Evolutionary conservation across 768 basidiomycete species (phyloP).

Genomic region (Dictyophora rubrovolvata): DNA sequence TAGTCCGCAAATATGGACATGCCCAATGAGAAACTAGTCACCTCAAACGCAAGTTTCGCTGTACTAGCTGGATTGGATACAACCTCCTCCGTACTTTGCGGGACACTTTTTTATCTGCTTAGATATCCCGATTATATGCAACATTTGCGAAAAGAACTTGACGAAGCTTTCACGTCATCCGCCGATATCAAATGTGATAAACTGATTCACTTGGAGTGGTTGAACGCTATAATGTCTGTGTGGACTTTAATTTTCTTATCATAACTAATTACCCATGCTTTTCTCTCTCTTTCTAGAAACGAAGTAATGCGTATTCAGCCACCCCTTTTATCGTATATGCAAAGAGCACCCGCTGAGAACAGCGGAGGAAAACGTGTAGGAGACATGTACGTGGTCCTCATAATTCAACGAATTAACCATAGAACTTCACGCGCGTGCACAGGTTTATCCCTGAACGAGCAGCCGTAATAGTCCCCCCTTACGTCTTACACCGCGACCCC

Average conservation of each 20-base stretch:
- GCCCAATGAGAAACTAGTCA: slow-evolving; percentile 30
- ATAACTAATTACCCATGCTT: slow-evolving; percentile 20
- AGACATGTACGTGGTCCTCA: slow-evolving; percentile 25
- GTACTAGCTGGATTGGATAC: slow-evolving; percentile 20
- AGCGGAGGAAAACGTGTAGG: slow-evolving; percentile 30
- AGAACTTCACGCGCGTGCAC: neutral
- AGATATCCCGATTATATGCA: slow-evolving; percentile 13
- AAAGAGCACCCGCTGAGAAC: slow-evolving; percentile 28
- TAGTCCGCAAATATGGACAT: slow-evolving; percentile 15
- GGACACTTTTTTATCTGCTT: slow-evolving; percentile 21
- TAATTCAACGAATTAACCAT: neutral
- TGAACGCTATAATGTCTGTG: slow-evolving; percentile 25
- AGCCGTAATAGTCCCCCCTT: slow-evolving; percentile 14
- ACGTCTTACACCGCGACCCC: slow-evolving; percentile 32
- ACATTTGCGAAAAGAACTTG: slow-evolving; percentile 21
- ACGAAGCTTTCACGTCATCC: slow-evolving; percentile 16
- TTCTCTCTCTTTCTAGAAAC: slow-evolving; percentile 28
- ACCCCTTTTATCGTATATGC: slow-evolving; percentile 37
- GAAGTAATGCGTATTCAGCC: slow-evolving; percentile 42
- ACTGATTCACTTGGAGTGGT: slow-evolving; percentile 21
- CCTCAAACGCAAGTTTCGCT: slow-evolving; percentile 26
- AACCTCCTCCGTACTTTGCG: slow-evolving; percentile 15
- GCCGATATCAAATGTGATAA: slow-evolving; percentile 9
- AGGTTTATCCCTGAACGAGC: slow-evolving; percentile 37
- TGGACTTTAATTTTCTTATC: slow-evolving; percentile 15